phyloP scores from a whole-genome alignment of 176 grass and related monocot species.

The Oryza coarctata region DNA sequence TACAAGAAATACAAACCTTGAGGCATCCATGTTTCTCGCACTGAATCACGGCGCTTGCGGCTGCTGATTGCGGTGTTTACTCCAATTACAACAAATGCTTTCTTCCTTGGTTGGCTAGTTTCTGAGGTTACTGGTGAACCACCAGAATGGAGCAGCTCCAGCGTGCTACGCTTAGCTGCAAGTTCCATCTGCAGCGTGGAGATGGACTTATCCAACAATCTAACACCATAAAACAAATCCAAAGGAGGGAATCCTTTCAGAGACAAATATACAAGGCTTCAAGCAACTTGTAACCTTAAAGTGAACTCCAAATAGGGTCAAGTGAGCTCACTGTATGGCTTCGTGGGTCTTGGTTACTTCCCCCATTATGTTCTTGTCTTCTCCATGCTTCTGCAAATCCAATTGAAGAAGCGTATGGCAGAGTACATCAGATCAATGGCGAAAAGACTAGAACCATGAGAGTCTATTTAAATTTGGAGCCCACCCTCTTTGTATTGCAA shows the following conservation, averaged over 20 bases:
- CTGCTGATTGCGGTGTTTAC: constrained; percentile 94
- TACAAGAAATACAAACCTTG: constrained; percentile 61
- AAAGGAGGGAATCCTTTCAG: constrained; percentile 14
- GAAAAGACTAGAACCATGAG: not conserved
- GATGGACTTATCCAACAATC: constrained; percentile 97
- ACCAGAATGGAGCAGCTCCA: constrained; percentile 47
- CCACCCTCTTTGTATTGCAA: constrained; percentile 72
- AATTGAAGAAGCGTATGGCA: not conserved
- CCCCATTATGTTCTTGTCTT: constrained; percentile 83
- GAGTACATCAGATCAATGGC: constrained; percentile 7
- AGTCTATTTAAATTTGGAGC: constrained; percentile 6
- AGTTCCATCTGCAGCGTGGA: constrained; percentile 97
- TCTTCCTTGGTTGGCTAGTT: constrained; percentile 54
- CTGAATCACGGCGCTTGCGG: constrained; percentile 88
- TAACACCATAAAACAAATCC: constrained; percentile 50
- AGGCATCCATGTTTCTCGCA: constrained; percentile 96
- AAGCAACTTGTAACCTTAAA: constrained; percentile 11
- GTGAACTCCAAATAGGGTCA: constrained; percentile 8
- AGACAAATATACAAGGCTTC: constrained; percentile 25
- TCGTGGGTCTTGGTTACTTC: constrained; percentile 91
- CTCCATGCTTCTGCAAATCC: constrained; percentile 64
- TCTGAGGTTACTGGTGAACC: constrained; percentile 47
- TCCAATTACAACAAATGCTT: constrained; percentile 85
- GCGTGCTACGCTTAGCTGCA: constrained; percentile 69
- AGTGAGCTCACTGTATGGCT: constrained; percentile 76